Base-by-base conservation (phyloP, 164 flowering plant genomes). In the Piper betle region DNA sequence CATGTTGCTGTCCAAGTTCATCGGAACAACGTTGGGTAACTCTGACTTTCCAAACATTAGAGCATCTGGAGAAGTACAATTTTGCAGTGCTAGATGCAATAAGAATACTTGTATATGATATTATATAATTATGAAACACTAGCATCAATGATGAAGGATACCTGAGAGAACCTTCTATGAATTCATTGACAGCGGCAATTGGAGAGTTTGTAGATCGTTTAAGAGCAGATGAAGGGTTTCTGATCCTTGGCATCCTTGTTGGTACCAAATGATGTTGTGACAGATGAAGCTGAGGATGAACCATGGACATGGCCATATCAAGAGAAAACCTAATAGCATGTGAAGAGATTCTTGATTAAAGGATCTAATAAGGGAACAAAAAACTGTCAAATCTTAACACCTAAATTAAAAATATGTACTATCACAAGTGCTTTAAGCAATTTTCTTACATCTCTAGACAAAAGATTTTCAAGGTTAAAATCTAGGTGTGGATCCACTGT, bases 401-500 rank as follows among this genome's bases (percentile, higher is more conserved):
- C 6, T 55, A 38, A 0, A 33, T 12, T 25, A 10, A 33, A 33
- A 25, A 13, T 0, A 9, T 55, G 37, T 13, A 2, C 16, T 55
- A 17, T 11, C 2, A 2, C 7, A 7, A 55, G 12, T n/a, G 6
- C 25, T 25, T 55, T 15, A 17, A 55, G 39, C 19, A 37, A 58
- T 8, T 43, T 37, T 25, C 64, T 85, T 75, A 92, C 98, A 71
- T 92, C 91, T 80, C 89, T 89, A 39, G 87, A 73, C 10, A 88
- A 82, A 40, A 89, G 80, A 37, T 78, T 80, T 74, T 89, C 98
- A 40, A 87, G 69, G 68, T 85, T 83, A 63, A 84, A 78, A 68
- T 87, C 93, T 67, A 87, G 66, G 42, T 81, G 71, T 16, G 98
- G 96, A 79, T 84, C 84, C 48, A 92, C 93, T 12, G 98, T 80